Percentiles rank a stretch among this genome's conserved stretches.
These are phyloP conservation scores for Myochromella boudieri DNA, from an alignment of 768 basidiomycete genomes.

Conservation along the genomic window DNA sequence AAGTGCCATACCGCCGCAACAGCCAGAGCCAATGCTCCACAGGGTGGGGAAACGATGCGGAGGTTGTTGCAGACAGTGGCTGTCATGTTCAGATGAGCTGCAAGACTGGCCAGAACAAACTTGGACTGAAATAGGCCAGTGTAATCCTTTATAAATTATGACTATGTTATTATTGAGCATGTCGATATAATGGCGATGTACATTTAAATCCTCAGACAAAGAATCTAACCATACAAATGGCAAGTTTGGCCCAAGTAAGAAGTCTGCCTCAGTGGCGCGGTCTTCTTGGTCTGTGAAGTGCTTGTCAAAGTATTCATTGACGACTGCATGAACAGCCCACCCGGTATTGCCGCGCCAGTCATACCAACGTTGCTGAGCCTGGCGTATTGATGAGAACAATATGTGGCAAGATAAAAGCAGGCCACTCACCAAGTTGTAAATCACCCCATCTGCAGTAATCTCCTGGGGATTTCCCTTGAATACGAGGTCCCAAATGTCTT, in stretches of 20 bases:
- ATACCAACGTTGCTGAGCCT: slow-evolving; percentile 5
- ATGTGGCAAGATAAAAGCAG: not conserved
- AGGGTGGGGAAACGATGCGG: not conserved
- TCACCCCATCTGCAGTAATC: slow-evolving; percentile 1
- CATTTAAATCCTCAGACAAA: no score
- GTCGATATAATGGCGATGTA: no score
- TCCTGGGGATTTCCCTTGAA: slow-evolving; percentile 3
- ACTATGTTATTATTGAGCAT: no score
- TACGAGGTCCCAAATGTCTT: slow-evolving; percentile 6
- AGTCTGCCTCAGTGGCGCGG: not conserved
- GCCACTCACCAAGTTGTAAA: slow-evolving; percentile 4
- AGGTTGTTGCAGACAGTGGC: not conserved
- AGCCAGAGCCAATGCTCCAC: not conserved
- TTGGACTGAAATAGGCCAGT: not conserved
- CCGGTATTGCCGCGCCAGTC: slow-evolving; percentile 5
- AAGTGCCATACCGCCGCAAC: not conserved
- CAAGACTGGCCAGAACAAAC: not conserved
- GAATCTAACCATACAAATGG: not conserved
- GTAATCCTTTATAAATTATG: not conserved
- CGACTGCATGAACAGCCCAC: not conserved
- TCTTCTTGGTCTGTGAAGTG: not conserved
- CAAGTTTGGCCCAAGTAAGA: not conserved
- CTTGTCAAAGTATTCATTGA: not conserved
- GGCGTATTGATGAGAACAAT: not conserved
- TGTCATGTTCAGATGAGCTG: not conserved